Conservation (phyloP, 2,329 filamentous ascomycete genomes). For the Arthrobotrys pseudoclavata region DNA sequence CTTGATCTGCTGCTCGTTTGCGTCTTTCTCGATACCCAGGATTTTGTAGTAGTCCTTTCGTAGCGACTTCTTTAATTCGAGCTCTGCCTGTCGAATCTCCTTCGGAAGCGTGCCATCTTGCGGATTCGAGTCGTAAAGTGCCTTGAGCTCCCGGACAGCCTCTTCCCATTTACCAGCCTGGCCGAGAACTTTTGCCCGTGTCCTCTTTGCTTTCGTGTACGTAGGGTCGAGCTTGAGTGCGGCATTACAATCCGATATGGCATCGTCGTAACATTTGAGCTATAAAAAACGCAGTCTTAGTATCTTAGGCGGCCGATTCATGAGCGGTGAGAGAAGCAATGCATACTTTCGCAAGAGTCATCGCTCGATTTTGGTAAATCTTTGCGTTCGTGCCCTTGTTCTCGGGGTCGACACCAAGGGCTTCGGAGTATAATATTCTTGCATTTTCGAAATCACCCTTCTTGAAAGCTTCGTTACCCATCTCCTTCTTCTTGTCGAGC, state of each 20-base stretch:
- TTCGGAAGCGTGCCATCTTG: constrained; percentile 83
- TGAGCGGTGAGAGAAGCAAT: not conserved
- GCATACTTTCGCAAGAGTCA: constrained; percentile 78
- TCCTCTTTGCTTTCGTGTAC: constrained; percentile 92
- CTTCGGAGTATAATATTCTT: constrained; percentile 85
- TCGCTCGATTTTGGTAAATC: constrained; percentile 90
- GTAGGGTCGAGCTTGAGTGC: constrained; percentile 84
- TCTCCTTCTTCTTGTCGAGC: constrained; percentile 91
- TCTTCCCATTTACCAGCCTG: constrained; percentile 92
- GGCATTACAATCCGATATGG: constrained; percentile 86
- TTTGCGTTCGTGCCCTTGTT: constrained; percentile 97
- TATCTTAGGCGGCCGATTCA: not conserved
- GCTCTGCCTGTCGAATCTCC: constrained; percentile 89
- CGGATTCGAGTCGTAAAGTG: constrained; percentile 84
- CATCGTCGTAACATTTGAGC: constrained; percentile 84
- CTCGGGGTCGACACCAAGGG: constrained; percentile 84
- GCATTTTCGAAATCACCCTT: constrained; percentile 82
- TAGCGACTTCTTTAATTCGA: constrained; percentile 97
- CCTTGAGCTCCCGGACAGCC: constrained; percentile 88
- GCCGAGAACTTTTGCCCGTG: constrained; percentile 89
- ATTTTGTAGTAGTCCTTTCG: constrained; percentile 99
- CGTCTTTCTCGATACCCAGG: constrained; percentile 86
- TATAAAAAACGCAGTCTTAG: constrained; percentile 63
- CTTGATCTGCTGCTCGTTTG: constrained; percentile 87
- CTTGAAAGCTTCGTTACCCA: constrained; percentile 93